Evolutionary conservation across 2,329 filamentous ascomycete species (phyloP).

Genomic region (Xylariaceae sp.): DNA sequence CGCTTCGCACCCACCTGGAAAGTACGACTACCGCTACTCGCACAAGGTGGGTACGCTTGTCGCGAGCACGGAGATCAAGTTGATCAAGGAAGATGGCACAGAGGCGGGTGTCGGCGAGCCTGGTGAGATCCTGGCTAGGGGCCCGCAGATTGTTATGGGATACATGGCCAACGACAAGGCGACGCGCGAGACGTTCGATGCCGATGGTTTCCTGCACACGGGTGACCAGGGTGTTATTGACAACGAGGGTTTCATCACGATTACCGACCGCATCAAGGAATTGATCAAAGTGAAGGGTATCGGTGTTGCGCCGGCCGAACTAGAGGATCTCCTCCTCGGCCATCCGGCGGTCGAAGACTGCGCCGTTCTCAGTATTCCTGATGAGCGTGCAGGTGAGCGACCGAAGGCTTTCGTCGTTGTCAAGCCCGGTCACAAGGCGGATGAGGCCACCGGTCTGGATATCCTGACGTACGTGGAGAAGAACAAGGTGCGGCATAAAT

Average conservation of each 20-base stretch:
- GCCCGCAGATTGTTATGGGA: slow-evolving; percentile 46
- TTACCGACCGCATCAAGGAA: slow-evolving; percentile 60
- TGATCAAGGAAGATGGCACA: slow-evolving; percentile 47
- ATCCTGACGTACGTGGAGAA: slow-evolving; percentile 47
- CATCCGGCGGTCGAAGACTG: slow-evolving; percentile 52
- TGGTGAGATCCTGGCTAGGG: slow-evolving; percentile 44
- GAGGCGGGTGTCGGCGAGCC: slow-evolving; percentile 48
- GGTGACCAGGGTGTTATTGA: slow-evolving; percentile 54
- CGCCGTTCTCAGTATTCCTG: slow-evolving; percentile 48
- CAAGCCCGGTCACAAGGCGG: slow-evolving; percentile 28
- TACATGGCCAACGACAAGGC: slow-evolving; percentile 40
- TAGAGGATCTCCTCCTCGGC: slow-evolving; percentile 57
- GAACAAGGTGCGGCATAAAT: slow-evolving; percentile 52
- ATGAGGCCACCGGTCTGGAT: slow-evolving; percentile 33
- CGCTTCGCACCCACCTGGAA: slow-evolving; percentile 52
- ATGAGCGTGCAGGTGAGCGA: slow-evolving; percentile 52
- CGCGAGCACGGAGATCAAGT: slow-evolving; percentile 54
- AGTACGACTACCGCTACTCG: slow-evolving; percentile 53
- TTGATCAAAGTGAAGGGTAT: slow-evolving; percentile 65
- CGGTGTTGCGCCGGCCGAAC: slow-evolving; percentile 56
- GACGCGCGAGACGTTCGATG: slow-evolving; percentile 36
- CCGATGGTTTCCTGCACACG: slow-evolving; percentile 43
- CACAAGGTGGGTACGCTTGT: slow-evolving; percentile 52
- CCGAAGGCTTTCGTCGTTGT: slow-evolving; percentile 54
- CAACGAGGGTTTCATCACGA: slow-evolving; percentile 49